phyloP scores from a whole-genome alignment of 371 early-diverging fungal species.

The Phascolomyces articulosus region DNA sequence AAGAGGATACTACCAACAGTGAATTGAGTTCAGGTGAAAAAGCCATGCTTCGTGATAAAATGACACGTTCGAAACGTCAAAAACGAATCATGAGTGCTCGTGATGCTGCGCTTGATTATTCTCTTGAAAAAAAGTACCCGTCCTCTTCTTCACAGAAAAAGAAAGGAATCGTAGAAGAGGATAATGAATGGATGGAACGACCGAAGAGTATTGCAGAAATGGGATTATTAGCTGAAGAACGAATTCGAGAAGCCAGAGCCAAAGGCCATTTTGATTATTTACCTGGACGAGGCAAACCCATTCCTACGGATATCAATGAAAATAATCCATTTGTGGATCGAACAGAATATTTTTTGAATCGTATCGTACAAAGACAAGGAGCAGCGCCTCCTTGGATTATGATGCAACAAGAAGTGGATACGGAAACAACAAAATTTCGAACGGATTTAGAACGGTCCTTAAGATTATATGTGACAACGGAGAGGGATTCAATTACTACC shows the following conservation, averaged over 20 bases:
- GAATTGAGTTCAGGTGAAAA: constrained; percentile 29
- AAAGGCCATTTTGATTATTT: constrained; percentile 51
- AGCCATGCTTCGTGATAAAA: constrained; percentile 17
- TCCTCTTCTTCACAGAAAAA: not conserved
- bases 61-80: constrained; percentile 18
- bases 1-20: not conserved
- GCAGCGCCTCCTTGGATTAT: constrained; percentile 56
- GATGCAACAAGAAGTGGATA: constrained; percentile 49
- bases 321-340: constrained; percentile 48
- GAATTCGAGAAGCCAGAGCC: constrained; percentile 42
- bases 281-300: constrained; percentile 48
- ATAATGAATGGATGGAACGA: constrained; percentile 19
- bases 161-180: constrained; percentile 11
- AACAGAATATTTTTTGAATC: constrained; percentile 51
- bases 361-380: constrained; percentile 52
- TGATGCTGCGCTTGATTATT: constrained; percentile 31
- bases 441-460: constrained; percentile 25
- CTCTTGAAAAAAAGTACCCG: constrained; percentile 19
- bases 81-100: constrained; percentile 23
- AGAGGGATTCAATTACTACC: not conserved
- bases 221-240: constrained; percentile 39
- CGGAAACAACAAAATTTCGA: constrained; percentile 34
- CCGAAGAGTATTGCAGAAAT: constrained; percentile 22
- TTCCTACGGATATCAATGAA: constrained; percentile 29
- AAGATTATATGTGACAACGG: not conserved